Percentiles rank a stretch among this genome's conserved stretches.
Evolutionary conservation across 495 filamentous ascomycete species (phyloP).

Genomic region (Chlorociboria aeruginascens): DNA sequence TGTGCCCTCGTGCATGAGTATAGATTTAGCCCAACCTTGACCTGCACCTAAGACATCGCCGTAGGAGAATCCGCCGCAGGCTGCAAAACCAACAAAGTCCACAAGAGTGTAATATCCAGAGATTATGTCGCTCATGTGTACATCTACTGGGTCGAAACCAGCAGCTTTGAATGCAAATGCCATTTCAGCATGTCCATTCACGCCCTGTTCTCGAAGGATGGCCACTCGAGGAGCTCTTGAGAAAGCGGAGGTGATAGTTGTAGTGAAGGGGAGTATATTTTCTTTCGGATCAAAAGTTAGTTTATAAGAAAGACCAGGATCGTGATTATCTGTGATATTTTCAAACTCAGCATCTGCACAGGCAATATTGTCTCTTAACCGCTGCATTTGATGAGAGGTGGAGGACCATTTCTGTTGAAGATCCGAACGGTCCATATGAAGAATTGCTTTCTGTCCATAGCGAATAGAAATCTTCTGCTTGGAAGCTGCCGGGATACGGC

Average conservation of each 20-base stretch:
- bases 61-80: constrained; percentile 94
- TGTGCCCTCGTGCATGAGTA: constrained; percentile 69
- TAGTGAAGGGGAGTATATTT: constrained; percentile 57
- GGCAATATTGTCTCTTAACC: constrained; percentile 73
- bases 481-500: constrained; percentile 48
- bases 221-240: constrained; percentile 72
- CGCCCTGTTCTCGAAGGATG: constrained; percentile 88
- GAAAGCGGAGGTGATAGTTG: constrained; percentile 57
- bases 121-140: constrained; percentile 95
- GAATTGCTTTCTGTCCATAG: constrained; percentile 53
- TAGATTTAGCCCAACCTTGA: constrained; percentile 91
- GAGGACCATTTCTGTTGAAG: constrained; percentile 83
- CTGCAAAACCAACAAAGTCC: constrained; percentile 77
- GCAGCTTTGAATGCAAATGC: constrained; percentile 90
- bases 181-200: constrained; percentile 94
- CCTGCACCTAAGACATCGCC: constrained; percentile 94
- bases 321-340: constrained; percentile 58
- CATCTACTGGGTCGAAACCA: constrained; percentile 82
- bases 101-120: constrained; percentile 56
- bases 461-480: constrained; percentile 73
- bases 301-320: constrained; percentile 80
- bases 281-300: constrained; percentile 74
- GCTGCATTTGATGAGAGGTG: constrained; percentile 87
- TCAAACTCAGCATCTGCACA: constrained; percentile 82
- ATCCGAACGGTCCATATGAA: constrained; percentile 51